Evolutionary conservation across 345 rosid genomes (phyloP).

Genomic region (Populus simonii): DNA sequence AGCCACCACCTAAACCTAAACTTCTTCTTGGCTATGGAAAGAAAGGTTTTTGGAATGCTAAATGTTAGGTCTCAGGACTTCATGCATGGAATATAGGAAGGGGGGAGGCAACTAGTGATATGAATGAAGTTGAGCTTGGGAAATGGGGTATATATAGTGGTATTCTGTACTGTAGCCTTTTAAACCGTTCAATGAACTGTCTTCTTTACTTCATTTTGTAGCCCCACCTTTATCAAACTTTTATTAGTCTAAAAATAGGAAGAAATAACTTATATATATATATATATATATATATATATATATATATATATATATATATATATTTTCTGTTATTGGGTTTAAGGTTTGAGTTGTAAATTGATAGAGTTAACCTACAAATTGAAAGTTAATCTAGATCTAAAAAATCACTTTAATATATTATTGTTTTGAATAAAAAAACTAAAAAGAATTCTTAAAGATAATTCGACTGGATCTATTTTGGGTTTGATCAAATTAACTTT

Average conservation of each 20-base stretch:
- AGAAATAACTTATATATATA: not conserved
- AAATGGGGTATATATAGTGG: not conserved
- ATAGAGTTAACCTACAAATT: too few species aligned
- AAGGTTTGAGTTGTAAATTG: too few species aligned
- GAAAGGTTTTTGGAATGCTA: too few species aligned
- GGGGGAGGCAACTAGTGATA: not conserved
- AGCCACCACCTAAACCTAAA: not conserved
- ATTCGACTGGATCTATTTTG: accelerated
- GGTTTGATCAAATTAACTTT: too few species aligned
- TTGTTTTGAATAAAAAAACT: too few species aligned
- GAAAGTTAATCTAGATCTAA: too few species aligned
- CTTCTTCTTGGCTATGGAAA: not conserved
- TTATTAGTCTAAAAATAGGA: not conserved
- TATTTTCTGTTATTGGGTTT: too few species aligned
- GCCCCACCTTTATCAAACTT: not conserved
- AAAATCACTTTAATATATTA: too few species aligned
- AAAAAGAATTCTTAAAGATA: too few species aligned
- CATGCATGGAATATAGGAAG: not conserved
- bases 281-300: too few species aligned
- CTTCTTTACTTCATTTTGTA: not conserved
- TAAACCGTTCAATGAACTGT: not conserved
- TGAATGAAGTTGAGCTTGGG: not conserved
- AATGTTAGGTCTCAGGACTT: not conserved
- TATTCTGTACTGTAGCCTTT: not conserved
- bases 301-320: too few species aligned